Evolutionary conservation across 106 monocot species (phyloP).

Genomic region (Narthecium ossifragum): DNA sequence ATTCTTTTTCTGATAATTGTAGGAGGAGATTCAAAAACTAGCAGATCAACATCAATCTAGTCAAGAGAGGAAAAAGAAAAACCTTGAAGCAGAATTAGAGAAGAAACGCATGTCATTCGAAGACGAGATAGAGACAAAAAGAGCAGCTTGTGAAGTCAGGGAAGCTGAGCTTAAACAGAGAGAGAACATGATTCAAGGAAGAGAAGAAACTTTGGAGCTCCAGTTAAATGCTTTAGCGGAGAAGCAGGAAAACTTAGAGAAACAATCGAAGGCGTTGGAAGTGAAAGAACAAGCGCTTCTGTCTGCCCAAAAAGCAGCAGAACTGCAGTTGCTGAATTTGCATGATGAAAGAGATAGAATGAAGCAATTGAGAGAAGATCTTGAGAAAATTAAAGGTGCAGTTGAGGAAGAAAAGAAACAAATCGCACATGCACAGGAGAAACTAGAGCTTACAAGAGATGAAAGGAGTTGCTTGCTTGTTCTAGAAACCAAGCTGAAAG

Average conservation of each 20-base stretch:
- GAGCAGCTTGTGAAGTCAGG: slow-evolving; percentile 12
- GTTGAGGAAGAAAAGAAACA: slow-evolving; percentile 52
- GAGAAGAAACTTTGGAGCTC: slow-evolving; percentile 25
- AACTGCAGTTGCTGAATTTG: slow-evolving; percentile 32
- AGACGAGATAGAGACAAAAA: slow-evolving; percentile 48
- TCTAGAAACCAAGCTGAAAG: slow-evolving; percentile 73
- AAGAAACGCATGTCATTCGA: slow-evolving; percentile 37
- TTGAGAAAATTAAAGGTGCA: slow-evolving; percentile 38
- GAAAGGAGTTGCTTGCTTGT: slow-evolving; percentile 63
- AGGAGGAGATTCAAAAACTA: slow-evolving; percentile 73
- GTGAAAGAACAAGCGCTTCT: slow-evolving; percentile 46
- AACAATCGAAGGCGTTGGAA: slow-evolving; percentile 38
- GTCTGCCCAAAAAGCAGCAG: slow-evolving; percentile 13
- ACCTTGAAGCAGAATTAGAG: slow-evolving; percentile 68
- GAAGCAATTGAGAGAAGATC: slow-evolving; percentile 30
- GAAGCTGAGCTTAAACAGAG: slow-evolving; percentile 34
- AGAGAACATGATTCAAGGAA: slow-evolving; percentile 31
- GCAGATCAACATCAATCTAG: slow-evolving; percentile 36
- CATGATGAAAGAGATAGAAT: slow-evolving; percentile 48
- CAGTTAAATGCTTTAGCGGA: slow-evolving; percentile 27
- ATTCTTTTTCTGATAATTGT: slow-evolving; percentile 6
- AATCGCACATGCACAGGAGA: slow-evolving; percentile 37
- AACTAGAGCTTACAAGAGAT: slow-evolving; percentile 33
- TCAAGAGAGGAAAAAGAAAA: slow-evolving; percentile 37
- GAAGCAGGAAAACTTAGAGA: slow-evolving; percentile 32